These are phyloP conservation scores for Kazachstania sp. DNA, from an alignment of 1,139 yeast species.

Conservation along the genomic window DNA sequence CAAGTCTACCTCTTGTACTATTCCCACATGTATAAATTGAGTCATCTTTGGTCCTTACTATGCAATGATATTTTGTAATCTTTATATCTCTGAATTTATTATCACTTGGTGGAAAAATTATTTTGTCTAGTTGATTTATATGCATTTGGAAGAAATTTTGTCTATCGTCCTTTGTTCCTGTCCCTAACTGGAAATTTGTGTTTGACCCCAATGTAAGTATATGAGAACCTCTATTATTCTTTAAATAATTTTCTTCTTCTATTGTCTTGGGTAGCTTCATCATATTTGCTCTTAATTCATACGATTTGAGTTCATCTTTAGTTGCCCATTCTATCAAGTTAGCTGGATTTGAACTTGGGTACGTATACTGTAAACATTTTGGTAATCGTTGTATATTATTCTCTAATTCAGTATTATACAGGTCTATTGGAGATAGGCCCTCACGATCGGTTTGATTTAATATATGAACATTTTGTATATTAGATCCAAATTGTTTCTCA, in stretches of 20 bases:
- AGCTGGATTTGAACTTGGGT: conserved; percentile 8
- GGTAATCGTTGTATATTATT: conserved; percentile 16
- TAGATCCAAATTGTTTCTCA: conserved; percentile 33
- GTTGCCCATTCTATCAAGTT: conserved; percentile 4
- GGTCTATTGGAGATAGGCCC: conserved; percentile 55
- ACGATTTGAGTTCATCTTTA: neutral
- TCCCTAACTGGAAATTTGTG: conserved; percentile 55
- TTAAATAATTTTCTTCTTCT: conserved; percentile 9
- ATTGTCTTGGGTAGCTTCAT: conserved; percentile 7
- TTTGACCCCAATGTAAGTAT: conserved; percentile 55
- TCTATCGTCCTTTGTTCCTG: conserved; percentile 59
- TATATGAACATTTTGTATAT: conserved; percentile 37
- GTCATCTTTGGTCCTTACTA: conserved; percentile 47
- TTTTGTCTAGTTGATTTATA: conserved; percentile 18
- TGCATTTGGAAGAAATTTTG: conserved; percentile 30
- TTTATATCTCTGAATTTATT: conserved; percentile 32
- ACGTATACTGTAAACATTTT: conserved; percentile 18
- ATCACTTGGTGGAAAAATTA: conserved; percentile 4
- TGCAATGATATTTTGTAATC: conserved; percentile 61
- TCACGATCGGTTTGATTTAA: conserved; percentile 55
- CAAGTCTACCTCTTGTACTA: conserved; percentile 66
- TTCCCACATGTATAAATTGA: conserved; percentile 56
- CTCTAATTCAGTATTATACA: conserved; percentile 26
- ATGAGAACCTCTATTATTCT: conserved; percentile 15
- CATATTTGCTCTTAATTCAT: conserved; percentile 14